Base-by-base conservation (phyloP, 257 asterid species). In the Primulina tabacum region DNA sequence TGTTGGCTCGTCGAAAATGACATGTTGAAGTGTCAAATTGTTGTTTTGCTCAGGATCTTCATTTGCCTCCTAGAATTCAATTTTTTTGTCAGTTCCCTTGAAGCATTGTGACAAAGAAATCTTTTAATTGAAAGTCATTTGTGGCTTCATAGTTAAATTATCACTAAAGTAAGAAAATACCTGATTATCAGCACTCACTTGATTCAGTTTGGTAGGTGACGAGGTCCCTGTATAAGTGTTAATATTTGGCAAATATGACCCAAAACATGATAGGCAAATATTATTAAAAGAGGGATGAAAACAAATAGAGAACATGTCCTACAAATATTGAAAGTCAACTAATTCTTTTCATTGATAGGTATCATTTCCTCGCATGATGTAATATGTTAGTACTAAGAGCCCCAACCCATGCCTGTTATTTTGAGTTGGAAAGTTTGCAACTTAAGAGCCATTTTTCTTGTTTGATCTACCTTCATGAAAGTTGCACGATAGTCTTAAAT, bases 31-130 rank as follows among this genome's bases (percentile, higher is more conserved):
- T 11, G 34, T 17, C 7, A 24, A 35, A 29, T 28, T 16, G 50
- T 17, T 11, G 1, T 16, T 24, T 26, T 66, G 61, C 40, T 64
- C 35, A 2, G 71, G 71, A 26, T 14, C 43, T 26, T 66, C 38
- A 26, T 47, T 52, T 43, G n/a, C 20, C 33, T 66, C 71, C 71
- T 66, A 40, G 2, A 47, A 28, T 66, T 66, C 29, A 65, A 26
- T 29, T 16, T 28, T 26, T 50, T 66, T 1, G 28, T 66, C 10
- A 64, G 18, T 64, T 37, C 12, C n/a, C 10, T 0, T 26, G 60
- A 47, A 43, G 43, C 58, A 38, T 24, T 24, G 26, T 24, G 26
- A 24, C 26, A 24, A 24, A 24, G 26, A 24, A 24, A 24, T 24
- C 26, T 24, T 24, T 24, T 24, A 24, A 24, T 24, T 24, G 26